Conservation (phyloP, 306 rosid species). For the Benincasa hispida region DNA sequence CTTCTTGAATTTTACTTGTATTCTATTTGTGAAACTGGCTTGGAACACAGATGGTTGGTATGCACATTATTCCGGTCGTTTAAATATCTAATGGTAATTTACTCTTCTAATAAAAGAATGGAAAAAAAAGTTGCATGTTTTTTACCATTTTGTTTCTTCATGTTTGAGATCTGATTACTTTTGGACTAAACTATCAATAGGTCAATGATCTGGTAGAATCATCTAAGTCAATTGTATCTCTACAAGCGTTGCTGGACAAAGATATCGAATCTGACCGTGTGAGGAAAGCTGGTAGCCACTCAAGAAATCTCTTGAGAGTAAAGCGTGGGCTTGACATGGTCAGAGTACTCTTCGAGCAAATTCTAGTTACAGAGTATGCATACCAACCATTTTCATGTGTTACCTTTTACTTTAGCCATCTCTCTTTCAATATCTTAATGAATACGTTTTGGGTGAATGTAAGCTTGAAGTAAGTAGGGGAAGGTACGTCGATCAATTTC, state of each 20-base stretch:
- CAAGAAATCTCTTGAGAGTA: conserved; percentile 84
- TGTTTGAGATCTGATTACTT: not conserved
- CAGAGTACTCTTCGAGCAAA: conserved; percentile 70
- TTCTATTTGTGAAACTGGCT: not conserved
- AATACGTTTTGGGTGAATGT: not conserved
- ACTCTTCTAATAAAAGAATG: too few species aligned
- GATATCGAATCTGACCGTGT: conserved; percentile 44
- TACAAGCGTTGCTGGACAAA: conserved; percentile 49
- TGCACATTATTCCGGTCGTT: not conserved
- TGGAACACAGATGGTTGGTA: not conserved
- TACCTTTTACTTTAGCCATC: not conserved
- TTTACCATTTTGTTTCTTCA: not conserved
- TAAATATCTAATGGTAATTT: not conserved
- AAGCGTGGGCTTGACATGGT: conserved; percentile 93
- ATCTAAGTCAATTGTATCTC: conserved; percentile 48
- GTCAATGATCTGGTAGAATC: conserved; percentile 74
- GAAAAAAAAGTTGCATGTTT: too few species aligned
- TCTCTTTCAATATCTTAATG: not conserved
- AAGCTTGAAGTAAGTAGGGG: not conserved
- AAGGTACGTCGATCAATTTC: not conserved
- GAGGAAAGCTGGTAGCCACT: conserved; percentile 57
- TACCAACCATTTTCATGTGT: not conserved
- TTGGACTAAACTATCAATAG: conserved; percentile 18
- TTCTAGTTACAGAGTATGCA: conserved; percentile 54
- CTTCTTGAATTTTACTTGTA: not conserved